These are phyloP conservation scores for Acacia melanoxylon DNA, from an alignment of 306 rosid genomes.

Conservation along the genomic window DNA sequence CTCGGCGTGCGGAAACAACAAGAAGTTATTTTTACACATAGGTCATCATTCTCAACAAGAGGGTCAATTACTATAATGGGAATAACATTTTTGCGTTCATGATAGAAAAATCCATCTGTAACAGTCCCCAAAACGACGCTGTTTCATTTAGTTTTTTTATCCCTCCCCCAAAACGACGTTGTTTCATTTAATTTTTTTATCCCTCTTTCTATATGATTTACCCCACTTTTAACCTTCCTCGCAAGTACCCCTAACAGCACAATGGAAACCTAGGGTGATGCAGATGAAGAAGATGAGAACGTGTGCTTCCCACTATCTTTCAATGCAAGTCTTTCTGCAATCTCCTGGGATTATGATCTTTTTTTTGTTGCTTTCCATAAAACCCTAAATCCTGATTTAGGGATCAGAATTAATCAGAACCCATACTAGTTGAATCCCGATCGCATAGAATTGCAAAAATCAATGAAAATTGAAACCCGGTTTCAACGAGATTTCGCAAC, in stretches of 20 bases:
- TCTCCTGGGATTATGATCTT: not conserved
- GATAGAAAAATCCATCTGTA: too few species aligned
- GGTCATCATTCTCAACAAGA: not conserved
- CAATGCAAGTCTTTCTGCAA: slow-evolving; percentile 59
- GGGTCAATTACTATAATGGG: not conserved
- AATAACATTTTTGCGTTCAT: too few species aligned
- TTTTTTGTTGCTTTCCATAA: slow-evolving; percentile 5
- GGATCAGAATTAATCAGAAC: slow-evolving; percentile 17
- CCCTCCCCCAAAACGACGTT: too few species aligned
- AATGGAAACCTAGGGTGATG: slow-evolving; percentile 35
- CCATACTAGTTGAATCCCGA: slow-evolving; percentile 38
- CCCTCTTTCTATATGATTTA: too few species aligned
- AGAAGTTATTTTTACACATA: not conserved
- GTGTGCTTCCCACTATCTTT: slow-evolving; percentile 72
- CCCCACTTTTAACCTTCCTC: too few species aligned
- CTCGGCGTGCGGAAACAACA: too few species aligned
- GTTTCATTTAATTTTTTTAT: too few species aligned
- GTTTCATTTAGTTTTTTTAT: too few species aligned
- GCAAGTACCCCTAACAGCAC: too few species aligned
- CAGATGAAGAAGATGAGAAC: slow-evolving; percentile 74
- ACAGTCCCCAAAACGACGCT: too few species aligned
- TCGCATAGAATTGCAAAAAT: slow-evolving; percentile 40
- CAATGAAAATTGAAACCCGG: slow-evolving; percentile 27
- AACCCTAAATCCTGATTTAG: slow-evolving; percentile 49
- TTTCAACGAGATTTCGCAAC: slow-evolving; percentile 17